phyloP scores from a whole-genome alignment of 306 rosid species.

The Vigna nakashimae region DNA sequence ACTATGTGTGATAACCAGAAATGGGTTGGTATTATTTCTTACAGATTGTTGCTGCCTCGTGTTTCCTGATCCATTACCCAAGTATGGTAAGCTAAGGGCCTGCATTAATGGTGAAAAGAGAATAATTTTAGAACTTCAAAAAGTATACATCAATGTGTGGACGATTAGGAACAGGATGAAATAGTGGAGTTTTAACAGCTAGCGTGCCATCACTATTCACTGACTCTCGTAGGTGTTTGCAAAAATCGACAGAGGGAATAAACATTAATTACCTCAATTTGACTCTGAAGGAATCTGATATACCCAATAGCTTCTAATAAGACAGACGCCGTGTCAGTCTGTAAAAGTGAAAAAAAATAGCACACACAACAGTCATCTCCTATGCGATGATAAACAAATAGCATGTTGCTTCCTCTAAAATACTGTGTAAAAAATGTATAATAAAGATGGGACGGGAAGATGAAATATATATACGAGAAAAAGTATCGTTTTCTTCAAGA shows the following conservation, averaged over 20 bases:
- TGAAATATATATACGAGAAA: background rate
- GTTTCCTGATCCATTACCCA: constrained; percentile 74
- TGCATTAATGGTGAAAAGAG: constrained; percentile 56
- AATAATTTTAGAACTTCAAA: constrained; percentile 50
- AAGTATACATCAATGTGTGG: background rate
- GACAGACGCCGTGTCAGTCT: constrained; percentile 99
- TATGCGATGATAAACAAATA: constrained; percentile 22
- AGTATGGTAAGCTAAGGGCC: constrained; percentile 97
- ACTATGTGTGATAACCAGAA: constrained; percentile 26
- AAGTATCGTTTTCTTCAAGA: background rate
- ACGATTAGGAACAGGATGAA: constrained; percentile 42
- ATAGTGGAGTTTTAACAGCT: constrained; percentile 42
- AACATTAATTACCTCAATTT: constrained; percentile 84
- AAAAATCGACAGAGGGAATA: constrained; percentile 41
- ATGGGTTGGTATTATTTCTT: constrained; percentile 52
- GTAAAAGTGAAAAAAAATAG: constrained; percentile 64
- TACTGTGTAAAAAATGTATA: background rate
- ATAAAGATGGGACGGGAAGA: background rate
- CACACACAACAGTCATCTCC: constrained; percentile 55
- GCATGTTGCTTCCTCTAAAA: background rate
- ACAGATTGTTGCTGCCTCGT: constrained; percentile 81
- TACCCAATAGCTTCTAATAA: constrained; percentile 99
- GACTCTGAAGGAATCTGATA: constrained; percentile 99
- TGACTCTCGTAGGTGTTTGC: constrained; percentile 53
- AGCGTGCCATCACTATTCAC: constrained; percentile 46